These are phyloP conservation scores for Stephanodiscus minutulus DNA, from an alignment of 108 stramenopile genomes.

Conservation along the genomic window DNA sequence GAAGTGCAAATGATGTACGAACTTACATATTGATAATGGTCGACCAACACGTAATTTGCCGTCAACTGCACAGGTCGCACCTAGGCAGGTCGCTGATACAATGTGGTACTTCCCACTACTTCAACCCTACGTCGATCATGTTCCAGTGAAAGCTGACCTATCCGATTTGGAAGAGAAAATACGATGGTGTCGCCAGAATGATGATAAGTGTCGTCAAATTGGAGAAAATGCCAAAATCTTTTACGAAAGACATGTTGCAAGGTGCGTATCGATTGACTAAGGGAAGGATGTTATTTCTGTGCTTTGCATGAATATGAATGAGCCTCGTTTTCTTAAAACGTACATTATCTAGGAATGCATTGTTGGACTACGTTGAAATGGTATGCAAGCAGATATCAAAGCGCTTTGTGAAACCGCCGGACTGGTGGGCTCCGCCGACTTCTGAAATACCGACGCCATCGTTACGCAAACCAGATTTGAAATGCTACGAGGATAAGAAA, in stretches of 20 bases:
- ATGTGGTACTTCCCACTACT: slow-evolving; percentile 99
- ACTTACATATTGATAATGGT: background rate
- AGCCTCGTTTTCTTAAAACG: background rate
- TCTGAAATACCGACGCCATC: slow-evolving; percentile 55
- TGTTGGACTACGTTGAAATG: slow-evolving; percentile 96
- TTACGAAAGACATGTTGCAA: slow-evolving; percentile 84
- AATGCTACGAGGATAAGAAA: slow-evolving; percentile 69
- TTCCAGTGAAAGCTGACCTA: slow-evolving; percentile 95
- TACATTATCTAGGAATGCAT: slow-evolving; percentile 59
- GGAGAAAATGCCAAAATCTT: slow-evolving; percentile 77
- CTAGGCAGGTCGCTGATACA: slow-evolving; percentile 90
- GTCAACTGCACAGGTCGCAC: slow-evolving; percentile 57
- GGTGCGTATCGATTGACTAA: slow-evolving; percentile 15
- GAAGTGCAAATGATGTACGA: slow-evolving; percentile 5
- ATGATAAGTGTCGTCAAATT: slow-evolving; percentile 93
- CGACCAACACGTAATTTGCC: background rate
- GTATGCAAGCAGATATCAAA: slow-evolving; percentile 77
- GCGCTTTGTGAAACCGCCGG: slow-evolving; percentile 74
- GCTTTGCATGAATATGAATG: slow-evolving; percentile 1
- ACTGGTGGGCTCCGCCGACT: slow-evolving; percentile 72
- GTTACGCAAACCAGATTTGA: slow-evolving; percentile 67
- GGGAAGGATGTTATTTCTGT: background rate
- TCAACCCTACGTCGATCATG: slow-evolving; percentile 94
- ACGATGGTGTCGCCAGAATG: slow-evolving; percentile 95
- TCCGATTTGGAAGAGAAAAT: slow-evolving; percentile 97